Evolutionary conservation across 169 alveolate genomes (phyloP).

Genomic region (Perkinsus olseni): DNA sequence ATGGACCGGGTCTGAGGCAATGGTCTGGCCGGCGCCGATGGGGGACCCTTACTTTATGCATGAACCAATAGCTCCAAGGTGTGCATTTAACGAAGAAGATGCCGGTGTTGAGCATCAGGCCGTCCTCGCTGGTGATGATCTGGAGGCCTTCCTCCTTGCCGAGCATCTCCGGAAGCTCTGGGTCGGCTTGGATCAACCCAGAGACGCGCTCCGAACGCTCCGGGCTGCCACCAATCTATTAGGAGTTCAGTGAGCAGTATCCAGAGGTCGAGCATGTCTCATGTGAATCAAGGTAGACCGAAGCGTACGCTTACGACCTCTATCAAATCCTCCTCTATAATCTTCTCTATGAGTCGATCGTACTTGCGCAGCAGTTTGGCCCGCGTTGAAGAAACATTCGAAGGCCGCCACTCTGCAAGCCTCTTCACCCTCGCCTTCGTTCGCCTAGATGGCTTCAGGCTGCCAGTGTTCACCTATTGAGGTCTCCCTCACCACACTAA

Average conservation of each 20-base stretch:
- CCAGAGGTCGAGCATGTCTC: too few species aligned
- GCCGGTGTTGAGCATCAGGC: constrained; percentile 15
- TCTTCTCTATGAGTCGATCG: background rate
- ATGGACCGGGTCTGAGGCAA: background rate
- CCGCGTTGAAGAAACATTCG: background rate
- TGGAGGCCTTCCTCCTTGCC: background rate
- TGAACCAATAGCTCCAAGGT: background rate
- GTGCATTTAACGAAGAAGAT: constrained; percentile 7
- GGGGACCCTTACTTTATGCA: background rate
- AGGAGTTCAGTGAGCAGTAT: too few species aligned
- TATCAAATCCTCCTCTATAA: background rate
- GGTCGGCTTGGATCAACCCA: background rate
- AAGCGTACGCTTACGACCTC: background rate
- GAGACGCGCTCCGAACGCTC: background rate
- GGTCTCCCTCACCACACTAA: background rate
- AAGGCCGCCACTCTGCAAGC: background rate
- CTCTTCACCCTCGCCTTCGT: background rate
- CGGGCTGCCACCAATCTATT: background rate
- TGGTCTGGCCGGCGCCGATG: background rate
- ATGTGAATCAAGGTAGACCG: background rate
- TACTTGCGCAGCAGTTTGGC: background rate
- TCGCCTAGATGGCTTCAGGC: background rate
- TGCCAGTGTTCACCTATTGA: background rate
- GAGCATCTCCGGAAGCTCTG: background rate
- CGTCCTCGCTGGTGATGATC: constrained; percentile 9